A percentile compares a stretch with the other conserved stretches of the same genome.
These are phyloP conservation scores for carrot (Daucus carota) DNA, from an alignment of 129 eudicot species.

Conservation along the genomic window DH1_v3.0 NC_030388.2:25571001-25571500, in stretches of 20 bases:
- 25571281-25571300: background rate
- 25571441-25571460: background rate
- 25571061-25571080: constrained; percentile 16
- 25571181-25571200: constrained; percentile 29
- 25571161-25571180: constrained; percentile 33
- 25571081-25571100: constrained; percentile 25
- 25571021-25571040: constrained; percentile 12
- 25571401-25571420: background rate
- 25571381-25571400: constrained; percentile 38
- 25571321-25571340: constrained; percentile 19
- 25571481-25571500: constrained; percentile 41
- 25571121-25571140: constrained; percentile 45
- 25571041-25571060: constrained; percentile 36
- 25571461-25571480: background rate
- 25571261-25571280: background rate
- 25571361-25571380: constrained; percentile 38
- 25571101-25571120: constrained; percentile 40
- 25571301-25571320: constrained; percentile 40
- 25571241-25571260: background rate
- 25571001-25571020: background rate
- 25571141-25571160: constrained; percentile 25
- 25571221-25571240: background rate
- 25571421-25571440: background rate
- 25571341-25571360: constrained; percentile 33
- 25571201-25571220: constrained; percentile 33